These are phyloP conservation scores for Achaetomiella virescens DNA, from an alignment of 495 filamentous ascomycete genomes.

Conservation along the genomic window DNA sequence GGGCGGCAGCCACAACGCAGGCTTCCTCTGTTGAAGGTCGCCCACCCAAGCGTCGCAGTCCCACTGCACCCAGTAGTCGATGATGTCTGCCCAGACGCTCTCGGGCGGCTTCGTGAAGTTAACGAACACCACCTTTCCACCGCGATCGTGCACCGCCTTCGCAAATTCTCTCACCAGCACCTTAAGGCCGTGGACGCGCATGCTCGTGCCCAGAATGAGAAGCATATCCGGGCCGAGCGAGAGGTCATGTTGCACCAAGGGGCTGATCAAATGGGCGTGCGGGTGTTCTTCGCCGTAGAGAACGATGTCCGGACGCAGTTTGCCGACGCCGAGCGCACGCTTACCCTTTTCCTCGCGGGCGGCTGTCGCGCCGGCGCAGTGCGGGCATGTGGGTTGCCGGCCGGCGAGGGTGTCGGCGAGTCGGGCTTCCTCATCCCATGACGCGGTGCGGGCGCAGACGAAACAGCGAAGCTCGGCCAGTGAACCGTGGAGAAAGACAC, in stretches of 20 bases:
- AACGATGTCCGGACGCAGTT: constrained; percentile 61
- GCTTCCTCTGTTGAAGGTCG: constrained; percentile 49
- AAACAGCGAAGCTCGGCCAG: constrained; percentile 55
- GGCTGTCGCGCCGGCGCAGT: constrained; percentile 50
- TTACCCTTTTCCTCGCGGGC: constrained; percentile 55
- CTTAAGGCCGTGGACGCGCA: constrained; percentile 63
- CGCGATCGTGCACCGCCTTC: constrained; percentile 58
- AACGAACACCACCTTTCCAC: constrained; percentile 61
- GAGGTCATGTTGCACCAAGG: constrained; percentile 58
- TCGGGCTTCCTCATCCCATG: constrained; percentile 53
- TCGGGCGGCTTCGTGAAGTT: constrained; percentile 63
- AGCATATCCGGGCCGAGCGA: constrained; percentile 55
- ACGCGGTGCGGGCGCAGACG: constrained; percentile 50
- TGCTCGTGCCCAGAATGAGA: constrained; percentile 61
- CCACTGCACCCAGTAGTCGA: constrained; percentile 65
- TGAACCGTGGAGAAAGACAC: constrained; percentile 62
- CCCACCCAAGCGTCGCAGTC: constrained; percentile 67
- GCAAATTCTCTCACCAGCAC: constrained; percentile 62
- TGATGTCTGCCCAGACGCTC: constrained; percentile 59
- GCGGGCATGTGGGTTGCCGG: constrained; percentile 56
- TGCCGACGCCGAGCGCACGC: constrained; percentile 55
- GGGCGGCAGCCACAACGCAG: constrained; percentile 50
- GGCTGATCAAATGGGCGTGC: constrained; percentile 54
- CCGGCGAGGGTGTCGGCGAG: constrained; percentile 47
- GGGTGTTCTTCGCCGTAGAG: constrained; percentile 68